These are phyloP conservation scores for Hansenula sp. DNA, from an alignment of 1,139 yeast species.

Conservation along the genomic window DNA sequence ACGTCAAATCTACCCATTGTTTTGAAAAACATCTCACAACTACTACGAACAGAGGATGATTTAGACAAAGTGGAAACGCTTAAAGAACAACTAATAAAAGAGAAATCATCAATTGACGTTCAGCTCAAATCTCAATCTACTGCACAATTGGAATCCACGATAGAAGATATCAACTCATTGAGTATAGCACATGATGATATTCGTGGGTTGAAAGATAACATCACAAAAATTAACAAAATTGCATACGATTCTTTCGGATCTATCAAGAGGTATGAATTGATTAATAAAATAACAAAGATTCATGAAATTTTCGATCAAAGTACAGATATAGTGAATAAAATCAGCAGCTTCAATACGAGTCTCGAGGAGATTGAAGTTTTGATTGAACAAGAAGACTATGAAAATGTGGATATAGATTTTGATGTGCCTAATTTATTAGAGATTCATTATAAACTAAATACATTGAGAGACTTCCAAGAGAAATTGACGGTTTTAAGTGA, in stretches of 20 bases:
- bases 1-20: background rate
- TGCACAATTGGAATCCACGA: slow-evolving; percentile 51
- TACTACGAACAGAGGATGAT: slow-evolving; percentile 52
- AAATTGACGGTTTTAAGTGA: slow-evolving; percentile 54
- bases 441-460: slow-evolving; percentile 67
- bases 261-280: slow-evolving; percentile 52
- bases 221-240: slow-evolving; percentile 48
- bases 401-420: slow-evolving; percentile 46
- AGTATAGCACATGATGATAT: slow-evolving; percentile 34
- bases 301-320: slow-evolving; percentile 74
- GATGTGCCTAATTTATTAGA: slow-evolving; percentile 57
- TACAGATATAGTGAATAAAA: slow-evolving; percentile 58
- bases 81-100: slow-evolving; percentile 58
- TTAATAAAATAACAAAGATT: slow-evolving; percentile 57
- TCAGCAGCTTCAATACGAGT: slow-evolving; percentile 50
- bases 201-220: slow-evolving; percentile 1
- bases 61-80: slow-evolving; percentile 50
- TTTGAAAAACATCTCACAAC: slow-evolving; percentile 31
- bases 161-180: slow-evolving; percentile 24
- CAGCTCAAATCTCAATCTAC: slow-evolving; percentile 64
- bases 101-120: slow-evolving; percentile 68
- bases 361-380: slow-evolving; percentile 46
- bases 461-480: slow-evolving; percentile 75
- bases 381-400: slow-evolving; percentile 50
- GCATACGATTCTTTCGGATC: slow-evolving; percentile 49